A percentile compares a stretch with the other conserved stretches of the same genome.
Evolutionary conservation across 805 yeast genomes (phyloP).

Genomic region (Brettanomyces custersianus): DNA sequence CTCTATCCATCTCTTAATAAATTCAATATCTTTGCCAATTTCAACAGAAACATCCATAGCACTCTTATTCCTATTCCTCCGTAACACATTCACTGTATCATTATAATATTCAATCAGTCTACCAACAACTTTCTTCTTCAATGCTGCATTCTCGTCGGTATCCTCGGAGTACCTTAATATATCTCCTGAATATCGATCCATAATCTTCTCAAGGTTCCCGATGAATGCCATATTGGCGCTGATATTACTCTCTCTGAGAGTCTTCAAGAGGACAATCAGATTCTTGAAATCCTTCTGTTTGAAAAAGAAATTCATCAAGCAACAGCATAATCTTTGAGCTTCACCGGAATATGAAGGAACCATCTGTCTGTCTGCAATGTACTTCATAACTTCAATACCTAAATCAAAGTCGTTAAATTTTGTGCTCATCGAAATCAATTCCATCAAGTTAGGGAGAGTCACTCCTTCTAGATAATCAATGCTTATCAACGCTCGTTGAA

Average conservation of each 20-base stretch:
- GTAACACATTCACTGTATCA: constrained; percentile 7
- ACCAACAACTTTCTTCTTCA: constrained; percentile 7
- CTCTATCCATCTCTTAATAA: constrained; percentile 13
- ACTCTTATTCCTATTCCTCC: constrained; percentile 2
- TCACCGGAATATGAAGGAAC: constrained; percentile 10
- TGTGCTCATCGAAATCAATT: constrained; percentile 4
- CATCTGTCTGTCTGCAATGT: constrained; percentile 3
- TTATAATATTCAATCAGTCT: constrained; percentile 11
- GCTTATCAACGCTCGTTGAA: constrained; percentile 2
- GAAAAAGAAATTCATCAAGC: constrained; percentile 9
- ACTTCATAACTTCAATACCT: constrained; percentile 7
- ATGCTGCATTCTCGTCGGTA: background rate
- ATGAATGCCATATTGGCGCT: constrained; percentile 8
- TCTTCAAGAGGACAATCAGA: constrained; percentile 9
- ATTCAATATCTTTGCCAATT: constrained; percentile 6
- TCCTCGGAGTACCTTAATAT: constrained; percentile 2
- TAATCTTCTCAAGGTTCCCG: constrained; percentile 3
- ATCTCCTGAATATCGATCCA: background rate
- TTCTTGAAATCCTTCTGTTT: constrained; percentile 9
- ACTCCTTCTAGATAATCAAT: background rate
- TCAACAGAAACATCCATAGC: constrained; percentile 5
- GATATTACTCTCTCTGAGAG: constrained; percentile 6
- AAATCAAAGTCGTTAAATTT: constrained; percentile 8
- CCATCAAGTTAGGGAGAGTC: constrained; percentile 1
- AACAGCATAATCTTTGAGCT: constrained; percentile 8